Evolutionary conservation across 768 basidiomycete species (phyloP).

Genomic region (Fibroporia radiculosa): DNA sequence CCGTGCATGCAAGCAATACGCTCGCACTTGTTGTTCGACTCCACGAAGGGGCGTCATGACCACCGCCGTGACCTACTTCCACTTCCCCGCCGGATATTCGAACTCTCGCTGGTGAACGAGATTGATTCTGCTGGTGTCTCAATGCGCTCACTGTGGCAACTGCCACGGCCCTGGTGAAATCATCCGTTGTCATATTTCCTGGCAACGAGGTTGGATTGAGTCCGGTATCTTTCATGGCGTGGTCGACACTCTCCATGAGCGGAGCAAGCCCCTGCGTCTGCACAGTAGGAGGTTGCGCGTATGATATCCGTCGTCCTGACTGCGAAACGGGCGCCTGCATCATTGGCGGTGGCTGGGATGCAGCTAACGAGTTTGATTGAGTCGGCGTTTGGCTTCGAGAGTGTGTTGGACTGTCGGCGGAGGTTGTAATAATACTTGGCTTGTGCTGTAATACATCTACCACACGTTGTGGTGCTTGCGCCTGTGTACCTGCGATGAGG

Average conservation of each 20-base stretch:
- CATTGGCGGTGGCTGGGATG: neutral
- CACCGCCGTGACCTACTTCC: slow-evolving; percentile 50
- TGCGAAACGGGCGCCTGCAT: slow-evolving; percentile 24
- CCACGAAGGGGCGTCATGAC: slow-evolving; percentile 96
- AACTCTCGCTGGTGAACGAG: slow-evolving; percentile 39
- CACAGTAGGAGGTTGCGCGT: slow-evolving; percentile 31
- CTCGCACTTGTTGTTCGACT: slow-evolving; percentile 84
- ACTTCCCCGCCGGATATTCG: slow-evolving; percentile 31
- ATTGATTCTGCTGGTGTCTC: slow-evolving; percentile 64
- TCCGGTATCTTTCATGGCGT: slow-evolving; percentile 57
- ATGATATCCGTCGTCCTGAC: slow-evolving; percentile 37
- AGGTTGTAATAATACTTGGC: slow-evolving; percentile 32
- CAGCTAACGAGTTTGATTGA: slow-evolving; percentile 5
- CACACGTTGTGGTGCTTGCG: slow-evolving; percentile 8
- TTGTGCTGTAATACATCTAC: slow-evolving; percentile 33
- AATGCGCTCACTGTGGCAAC: slow-evolving; percentile 90
- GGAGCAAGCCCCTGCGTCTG: slow-evolving; percentile 42
- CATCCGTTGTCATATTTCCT: slow-evolving; percentile 68
- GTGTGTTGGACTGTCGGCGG: slow-evolving; percentile 21
- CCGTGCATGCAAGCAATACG: slow-evolving; percentile 84
- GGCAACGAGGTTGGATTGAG: slow-evolving; percentile 49
- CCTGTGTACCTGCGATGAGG: slow-evolving; percentile 27
- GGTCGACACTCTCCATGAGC: slow-evolving; percentile 70
- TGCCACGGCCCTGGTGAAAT: slow-evolving; percentile 89
- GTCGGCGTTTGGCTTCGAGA: slow-evolving; percentile 34